Percentiles rank a stretch among this genome's conserved stretches.
Conservation (phyloP, 148 eudicot genomes). For the Vaccinium myrtillus region DNA sequence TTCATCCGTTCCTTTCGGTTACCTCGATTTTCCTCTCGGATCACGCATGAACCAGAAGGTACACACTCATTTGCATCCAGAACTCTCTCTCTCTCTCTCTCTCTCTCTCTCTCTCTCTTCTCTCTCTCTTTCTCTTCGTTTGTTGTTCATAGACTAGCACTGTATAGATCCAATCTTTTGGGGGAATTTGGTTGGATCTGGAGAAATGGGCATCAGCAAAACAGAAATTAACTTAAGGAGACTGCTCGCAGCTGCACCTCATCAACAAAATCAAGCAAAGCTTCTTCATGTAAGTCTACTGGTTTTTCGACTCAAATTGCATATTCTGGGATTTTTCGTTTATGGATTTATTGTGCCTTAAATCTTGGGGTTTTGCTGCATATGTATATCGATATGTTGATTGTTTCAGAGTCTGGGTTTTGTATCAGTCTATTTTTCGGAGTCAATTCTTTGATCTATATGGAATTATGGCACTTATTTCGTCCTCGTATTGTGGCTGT, state of each 20-base stretch:
- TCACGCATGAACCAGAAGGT: not conserved
- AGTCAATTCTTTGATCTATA: not conserved
- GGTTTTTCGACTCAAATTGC: not conserved
- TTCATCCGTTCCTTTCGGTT: not conserved
- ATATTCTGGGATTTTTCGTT: not conserved
- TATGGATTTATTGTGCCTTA: not conserved
- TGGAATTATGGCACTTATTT: not conserved
- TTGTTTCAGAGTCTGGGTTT: not conserved
- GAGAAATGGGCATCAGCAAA: slow-evolving; percentile 65
- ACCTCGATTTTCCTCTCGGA: not conserved
- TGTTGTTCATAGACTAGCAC: too few species aligned
- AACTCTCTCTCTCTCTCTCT: too few species aligned
- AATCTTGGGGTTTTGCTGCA: not conserved
- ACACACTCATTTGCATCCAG: not conserved
- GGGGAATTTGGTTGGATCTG: not conserved
- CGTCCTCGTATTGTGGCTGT: not conserved
- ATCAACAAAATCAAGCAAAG: slow-evolving; percentile 76
- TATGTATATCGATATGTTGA: not conserved
- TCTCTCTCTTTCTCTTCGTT: not conserved
- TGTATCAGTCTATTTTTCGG: not conserved
- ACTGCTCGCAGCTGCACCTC: slow-evolving; percentile 73
- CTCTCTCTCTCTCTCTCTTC: not conserved
- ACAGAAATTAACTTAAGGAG: slow-evolving; percentile 81
- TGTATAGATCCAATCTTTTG: not conserved
- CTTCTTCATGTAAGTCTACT: slow-evolving; percentile 57